A percentile compares a stretch with the other conserved stretches of the same genome.
Evolutionary conservation across 768 basidiomycete genomes (phyloP).

Genomic region (Collybiopsis luxurians): DNA sequence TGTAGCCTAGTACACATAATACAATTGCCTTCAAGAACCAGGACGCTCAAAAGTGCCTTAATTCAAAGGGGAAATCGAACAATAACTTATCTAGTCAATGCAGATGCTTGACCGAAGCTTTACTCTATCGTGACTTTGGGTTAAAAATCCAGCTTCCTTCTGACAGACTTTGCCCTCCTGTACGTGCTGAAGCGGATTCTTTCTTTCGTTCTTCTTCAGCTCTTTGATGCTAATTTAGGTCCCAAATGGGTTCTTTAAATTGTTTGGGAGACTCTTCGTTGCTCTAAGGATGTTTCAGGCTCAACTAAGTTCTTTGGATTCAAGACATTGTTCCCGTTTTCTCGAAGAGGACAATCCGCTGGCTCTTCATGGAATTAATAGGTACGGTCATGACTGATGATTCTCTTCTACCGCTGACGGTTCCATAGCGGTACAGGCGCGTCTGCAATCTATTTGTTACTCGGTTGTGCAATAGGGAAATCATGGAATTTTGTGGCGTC

Average conservation of each 20-base stretch:
- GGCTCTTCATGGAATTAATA: conserved; percentile 61
- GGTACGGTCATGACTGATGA: conserved; percentile 45
- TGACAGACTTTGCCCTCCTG: conserved; percentile 85
- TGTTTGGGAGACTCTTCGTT: background rate
- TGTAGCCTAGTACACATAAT: conserved; percentile 24
- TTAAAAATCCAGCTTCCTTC: conserved; percentile 59
- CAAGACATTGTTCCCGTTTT: conserved; percentile 55
- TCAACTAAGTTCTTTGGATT: conserved; percentile 88
- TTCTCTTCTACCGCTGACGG: background rate
- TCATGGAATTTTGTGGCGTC: conserved; percentile 67
- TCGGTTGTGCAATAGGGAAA: conserved; percentile 54
- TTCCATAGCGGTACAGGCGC: conserved; percentile 80
- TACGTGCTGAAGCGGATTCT: conserved; percentile 32
- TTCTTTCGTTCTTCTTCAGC: background rate
- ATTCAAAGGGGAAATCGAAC: background rate
- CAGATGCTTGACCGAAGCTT: conserved; percentile 77
- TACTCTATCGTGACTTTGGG: conserved; percentile 73
- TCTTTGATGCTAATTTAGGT: conserved; percentile 39
- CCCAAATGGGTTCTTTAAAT: conserved; percentile 58
- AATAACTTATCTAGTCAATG: background rate
- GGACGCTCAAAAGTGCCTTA: conserved; percentile 60
- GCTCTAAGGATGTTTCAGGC: conserved; percentile 33
- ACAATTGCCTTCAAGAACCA: conserved; percentile 77
- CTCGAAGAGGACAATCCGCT: background rate
- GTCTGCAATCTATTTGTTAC: conserved; percentile 84